Evolutionary conservation across 129 eudicot species (phyloP).

Genomic region (Pittosporum tobira): DNA sequence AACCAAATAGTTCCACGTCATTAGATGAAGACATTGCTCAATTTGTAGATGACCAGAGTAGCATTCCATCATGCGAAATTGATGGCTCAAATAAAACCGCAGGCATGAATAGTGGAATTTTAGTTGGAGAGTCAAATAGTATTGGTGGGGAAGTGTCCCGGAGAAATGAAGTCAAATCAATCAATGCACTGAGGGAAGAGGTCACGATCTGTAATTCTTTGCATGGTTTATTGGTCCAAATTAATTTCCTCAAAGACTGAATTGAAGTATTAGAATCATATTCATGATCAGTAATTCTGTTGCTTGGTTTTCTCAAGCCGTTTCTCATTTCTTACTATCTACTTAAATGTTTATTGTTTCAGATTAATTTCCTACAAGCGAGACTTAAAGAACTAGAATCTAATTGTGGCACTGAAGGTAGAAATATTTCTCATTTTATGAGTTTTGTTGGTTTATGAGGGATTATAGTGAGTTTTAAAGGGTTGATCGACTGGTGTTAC

Average conservation of each 20-base stretch:
- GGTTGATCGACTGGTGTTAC: background rate
- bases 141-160: conserved; percentile 21
- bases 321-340: conserved; percentile 1
- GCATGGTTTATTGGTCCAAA: background rate
- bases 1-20: conserved; percentile 7
- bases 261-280: background rate
- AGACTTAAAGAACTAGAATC: conserved; percentile 59
- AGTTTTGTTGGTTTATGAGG: background rate
- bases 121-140: conserved; percentile 14
- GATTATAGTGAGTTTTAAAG: background rate
- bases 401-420: conserved; percentile 34
- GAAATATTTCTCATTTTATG: background rate
- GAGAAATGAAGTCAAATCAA: conserved; percentile 26
- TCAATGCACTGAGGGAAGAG: conserved; percentile 56
- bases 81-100: conserved; percentile 17
- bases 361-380: conserved; percentile 51
- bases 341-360: conserved; percentile 6
- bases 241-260: no score
- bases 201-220: conserved; percentile 20
- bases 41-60: conserved; percentile 16
- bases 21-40: conserved; percentile 18
- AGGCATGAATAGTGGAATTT: conserved; percentile 21
- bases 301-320: conserved; percentile 2
- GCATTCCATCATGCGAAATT: conserved; percentile 9
- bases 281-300: background rate